Evolutionary conservation across 2,329 filamentous ascomycete species (phyloP).

Genomic region (Mycosphaerella arachidis): DNA sequence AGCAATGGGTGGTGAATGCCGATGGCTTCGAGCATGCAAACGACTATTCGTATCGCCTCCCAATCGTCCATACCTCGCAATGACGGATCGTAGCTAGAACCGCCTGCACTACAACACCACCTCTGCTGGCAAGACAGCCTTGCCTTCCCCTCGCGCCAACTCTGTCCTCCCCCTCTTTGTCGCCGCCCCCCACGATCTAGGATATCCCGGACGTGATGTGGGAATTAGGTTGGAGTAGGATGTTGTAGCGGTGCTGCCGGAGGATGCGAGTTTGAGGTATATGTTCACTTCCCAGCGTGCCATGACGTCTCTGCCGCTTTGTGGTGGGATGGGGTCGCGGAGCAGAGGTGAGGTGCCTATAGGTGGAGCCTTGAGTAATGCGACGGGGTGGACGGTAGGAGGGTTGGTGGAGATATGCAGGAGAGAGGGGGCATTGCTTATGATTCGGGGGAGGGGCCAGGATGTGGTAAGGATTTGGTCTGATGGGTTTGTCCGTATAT

Average conservation of each 20-base stretch:
- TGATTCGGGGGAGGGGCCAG: background rate
- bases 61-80: background rate
- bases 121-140: background rate
- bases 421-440: background rate
- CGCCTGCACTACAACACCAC: background rate
- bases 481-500: background rate
- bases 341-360: background rate
- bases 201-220: background rate
- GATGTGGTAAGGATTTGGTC: background rate
- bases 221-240: background rate
- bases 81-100: too few species aligned
- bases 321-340: background rate
- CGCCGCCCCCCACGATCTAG: background rate
- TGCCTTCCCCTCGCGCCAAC: background rate
- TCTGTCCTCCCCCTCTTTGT: background rate
- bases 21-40: background rate
- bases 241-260: background rate
- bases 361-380: background rate
- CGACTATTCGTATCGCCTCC: background rate
- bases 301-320: background rate
- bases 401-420: background rate
- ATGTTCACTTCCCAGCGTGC: background rate
- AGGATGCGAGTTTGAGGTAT: background rate
- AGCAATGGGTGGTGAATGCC: background rate
- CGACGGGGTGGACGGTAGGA: background rate